Evolutionary conservation across 2,329 filamentous ascomycete genomes (phyloP), one percentile per base, ranked within the genome.

Genomic region (Alternaria sp.): DNA sequence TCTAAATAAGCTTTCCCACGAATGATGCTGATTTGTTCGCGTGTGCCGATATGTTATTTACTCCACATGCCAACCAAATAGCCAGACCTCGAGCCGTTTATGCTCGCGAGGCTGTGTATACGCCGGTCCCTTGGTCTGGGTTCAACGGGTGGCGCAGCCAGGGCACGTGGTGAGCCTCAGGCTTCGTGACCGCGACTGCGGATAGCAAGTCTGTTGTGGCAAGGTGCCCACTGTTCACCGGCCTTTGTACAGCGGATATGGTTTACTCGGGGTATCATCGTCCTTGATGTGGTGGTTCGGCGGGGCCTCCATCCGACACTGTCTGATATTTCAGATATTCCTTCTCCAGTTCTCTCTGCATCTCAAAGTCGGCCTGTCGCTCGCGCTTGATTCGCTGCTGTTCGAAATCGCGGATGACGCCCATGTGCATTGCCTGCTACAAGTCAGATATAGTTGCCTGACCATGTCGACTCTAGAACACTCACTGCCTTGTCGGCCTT

Each of bases 361-460:
- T 88, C 66, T 98, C 94, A 74, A 99, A 99, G 76, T 99, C 95
- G 52, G 93, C 87, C 78, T 96, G 92, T 60, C 95, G 89, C 79
- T 99, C 95, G 67, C 88, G 87, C 81, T 97, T 97, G 67, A 97
- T 78, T 46, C 91, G 89, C 77, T 97, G 94, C 75, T 96, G 93
- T 75, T 98, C 94, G 85, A 97, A 91, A 75, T 99, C 95, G 65
- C 94, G 91, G 66, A 98, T 83, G 42, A 99, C 95, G 44, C 95
- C 95, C 68, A 91, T 88, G 75, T 99, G 95, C 95, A 99, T 99
- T 58, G 92, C 91, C 95, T 94, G 32, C 26, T 55, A 30, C 59
- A 28, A 20, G 43, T 72, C 42, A 73, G 66, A 48, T 49, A 32
- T 22, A 26, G 24, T 30, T 26, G 4, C 46, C 36, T 16, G 20